These are phyloP conservation scores for Puccinia brachypodii DNA, from an alignment of 1,284 basidiomycete genomes.

Conservation along the genomic window DNA sequence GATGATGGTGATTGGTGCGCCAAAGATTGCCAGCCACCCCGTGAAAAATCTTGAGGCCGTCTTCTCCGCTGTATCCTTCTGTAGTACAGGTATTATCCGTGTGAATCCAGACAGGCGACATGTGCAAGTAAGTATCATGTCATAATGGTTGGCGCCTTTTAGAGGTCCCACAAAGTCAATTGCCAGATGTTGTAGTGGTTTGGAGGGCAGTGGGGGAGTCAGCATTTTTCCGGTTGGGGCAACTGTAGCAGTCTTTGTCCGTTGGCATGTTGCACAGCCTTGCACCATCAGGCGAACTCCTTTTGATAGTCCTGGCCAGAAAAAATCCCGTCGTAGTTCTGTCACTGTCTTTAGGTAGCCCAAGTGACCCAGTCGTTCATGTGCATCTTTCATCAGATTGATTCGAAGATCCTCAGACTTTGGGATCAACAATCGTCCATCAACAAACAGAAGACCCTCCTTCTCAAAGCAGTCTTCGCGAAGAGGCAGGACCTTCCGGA, in stretches of 20 bases:
- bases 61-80: background rate
- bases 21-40: background rate
- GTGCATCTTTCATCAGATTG: slow-evolving; percentile 53
- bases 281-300: background rate
- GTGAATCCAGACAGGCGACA: background rate
- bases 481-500: slow-evolving; percentile 40
- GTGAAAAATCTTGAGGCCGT: background rate
- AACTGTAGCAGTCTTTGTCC: background rate
- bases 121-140: background rate
- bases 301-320: background rate
- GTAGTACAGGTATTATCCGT: background rate
- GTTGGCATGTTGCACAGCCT: background rate
- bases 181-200: slow-evolving; percentile 25
- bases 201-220: background rate
- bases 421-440: slow-evolving; percentile 57
- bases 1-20: slow-evolving; percentile 52
- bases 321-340: background rate
- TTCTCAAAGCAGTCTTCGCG: background rate
- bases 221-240: background rate
- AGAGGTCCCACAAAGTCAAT: background rate
- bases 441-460: slow-evolving; percentile 56
- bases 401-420: slow-evolving; percentile 50
- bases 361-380: slow-evolving; percentile 47
- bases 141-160: too few relatives aligned
- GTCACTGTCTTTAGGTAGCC: slow-evolving; percentile 3